Conservation (phyloP, 805 yeast species). For the Starmera caribaea region DNA sequence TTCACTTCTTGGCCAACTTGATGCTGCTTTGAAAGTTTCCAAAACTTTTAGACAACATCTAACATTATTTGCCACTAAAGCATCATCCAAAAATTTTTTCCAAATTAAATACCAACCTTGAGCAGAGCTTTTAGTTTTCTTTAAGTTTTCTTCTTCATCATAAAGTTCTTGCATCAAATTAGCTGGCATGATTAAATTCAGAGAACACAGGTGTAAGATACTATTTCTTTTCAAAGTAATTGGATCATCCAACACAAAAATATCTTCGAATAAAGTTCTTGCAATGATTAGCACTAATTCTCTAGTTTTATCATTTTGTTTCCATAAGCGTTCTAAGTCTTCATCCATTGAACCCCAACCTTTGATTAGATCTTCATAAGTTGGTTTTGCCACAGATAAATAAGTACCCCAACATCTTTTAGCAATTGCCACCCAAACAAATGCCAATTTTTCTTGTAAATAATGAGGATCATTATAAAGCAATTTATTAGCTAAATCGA, state of each 20-base stretch:
- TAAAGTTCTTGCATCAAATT: constrained; percentile 51
- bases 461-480: constrained; percentile 73
- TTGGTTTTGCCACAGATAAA: constrained; percentile 26
- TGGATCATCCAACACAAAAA: constrained; percentile 86
- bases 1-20: constrained; percentile 83
- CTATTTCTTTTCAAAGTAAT: constrained; percentile 72
- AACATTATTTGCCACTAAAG: constrained; percentile 27
- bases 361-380: constrained; percentile 41
- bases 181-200: constrained; percentile 72
- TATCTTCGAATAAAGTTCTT: constrained; percentile 86
- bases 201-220: constrained; percentile 73
- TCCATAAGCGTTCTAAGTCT: constrained; percentile 70
- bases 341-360: constrained; percentile 89
- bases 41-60: constrained; percentile 55
- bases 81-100: constrained; percentile 45
- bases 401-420: constrained; percentile 86
- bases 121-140: constrained; percentile 52
- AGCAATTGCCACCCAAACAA: constrained; percentile 84
- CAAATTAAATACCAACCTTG: constrained; percentile 88
- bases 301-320: constrained; percentile 47
- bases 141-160: constrained; percentile 54
- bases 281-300: constrained; percentile 72
- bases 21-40: constrained; percentile 78
- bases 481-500: constrained; percentile 61
- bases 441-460: constrained; percentile 81